Conservation (phyloP, 1,284 basidiomycete genomes). For the Ceratobasidium theobromae region DNA sequence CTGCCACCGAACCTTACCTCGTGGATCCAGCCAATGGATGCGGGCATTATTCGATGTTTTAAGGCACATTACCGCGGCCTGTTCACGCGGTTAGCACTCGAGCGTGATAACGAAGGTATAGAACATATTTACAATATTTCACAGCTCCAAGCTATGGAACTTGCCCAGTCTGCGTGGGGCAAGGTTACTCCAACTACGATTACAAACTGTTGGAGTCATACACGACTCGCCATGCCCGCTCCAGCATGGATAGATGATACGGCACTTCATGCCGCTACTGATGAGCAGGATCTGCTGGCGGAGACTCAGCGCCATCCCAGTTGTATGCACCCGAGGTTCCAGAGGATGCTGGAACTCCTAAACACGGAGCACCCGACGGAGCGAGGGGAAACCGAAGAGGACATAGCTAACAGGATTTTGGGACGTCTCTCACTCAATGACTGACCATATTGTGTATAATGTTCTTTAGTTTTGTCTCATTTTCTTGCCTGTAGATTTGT, state of each 20-base stretch:
- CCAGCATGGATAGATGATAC: neutral
- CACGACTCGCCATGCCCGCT: neutral
- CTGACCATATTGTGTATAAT: neutral
- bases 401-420: neutral
- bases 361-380: neutral
- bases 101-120: constrained; percentile 26
- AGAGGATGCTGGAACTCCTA: neutral
- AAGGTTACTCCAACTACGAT: neutral
- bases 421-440: neutral
- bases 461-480: neutral
- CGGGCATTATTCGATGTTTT: constrained; percentile 31
- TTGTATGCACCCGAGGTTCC: neutral
- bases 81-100: constrained; percentile 15
- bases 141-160: neutral
- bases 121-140: constrained; percentile 1
- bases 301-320: neutral
- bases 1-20: constrained; percentile 26
- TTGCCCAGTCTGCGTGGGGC: neutral
- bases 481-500: neutral
- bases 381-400: neutral
- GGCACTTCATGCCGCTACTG: neutral
- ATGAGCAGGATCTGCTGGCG: neutral
- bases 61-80: constrained; percentile 27
- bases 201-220: neutral
- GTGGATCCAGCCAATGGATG: constrained; percentile 28